Evolutionary conservation across 306 rosid species (phyloP).

Genomic region (Betula pendula): DNA sequence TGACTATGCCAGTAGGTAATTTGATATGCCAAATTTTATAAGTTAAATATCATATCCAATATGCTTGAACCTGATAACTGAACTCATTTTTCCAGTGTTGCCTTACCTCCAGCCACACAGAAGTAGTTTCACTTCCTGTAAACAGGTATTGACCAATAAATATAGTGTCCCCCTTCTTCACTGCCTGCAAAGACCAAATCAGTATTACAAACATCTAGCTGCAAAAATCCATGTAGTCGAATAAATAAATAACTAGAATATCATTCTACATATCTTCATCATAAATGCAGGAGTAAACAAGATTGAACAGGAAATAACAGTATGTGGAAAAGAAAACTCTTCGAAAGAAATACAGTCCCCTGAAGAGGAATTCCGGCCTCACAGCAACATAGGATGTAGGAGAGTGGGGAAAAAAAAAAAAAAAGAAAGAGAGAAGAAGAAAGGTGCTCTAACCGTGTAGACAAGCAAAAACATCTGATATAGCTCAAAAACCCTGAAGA

Average conservation of each 20-base stretch:
- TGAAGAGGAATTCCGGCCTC: not conserved
- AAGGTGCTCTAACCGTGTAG: not conserved
- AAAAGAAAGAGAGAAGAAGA: too few relatives aligned
- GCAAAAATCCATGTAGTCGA: not conserved
- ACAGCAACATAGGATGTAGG: not conserved
- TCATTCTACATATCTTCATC: not conserved
- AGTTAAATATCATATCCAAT: not conserved
- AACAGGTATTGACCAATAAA: constrained; percentile 58
- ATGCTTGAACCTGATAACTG: not conserved
- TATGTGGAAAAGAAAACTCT: not conserved
- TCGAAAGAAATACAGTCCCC: not conserved
- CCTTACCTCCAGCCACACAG: constrained; percentile 56
- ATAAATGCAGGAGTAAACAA: not conserved
- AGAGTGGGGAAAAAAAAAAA: not conserved
- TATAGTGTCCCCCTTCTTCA: constrained; percentile 47
- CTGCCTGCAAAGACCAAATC: constrained; percentile 39
- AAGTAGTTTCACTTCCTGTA: constrained; percentile 58
- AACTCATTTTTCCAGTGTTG: not conserved
- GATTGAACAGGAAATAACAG: not conserved
- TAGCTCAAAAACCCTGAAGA: not conserved
- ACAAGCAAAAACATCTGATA: not conserved
- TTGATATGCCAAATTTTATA: not conserved
- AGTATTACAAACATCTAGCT: not conserved
- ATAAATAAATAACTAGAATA: not conserved
- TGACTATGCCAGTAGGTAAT: not conserved